These are phyloP conservation scores for Lecanoromycetidae sp. DNA, from an alignment of 2,329 filamentous ascomycete genomes.

Conservation along the genomic window DNA sequence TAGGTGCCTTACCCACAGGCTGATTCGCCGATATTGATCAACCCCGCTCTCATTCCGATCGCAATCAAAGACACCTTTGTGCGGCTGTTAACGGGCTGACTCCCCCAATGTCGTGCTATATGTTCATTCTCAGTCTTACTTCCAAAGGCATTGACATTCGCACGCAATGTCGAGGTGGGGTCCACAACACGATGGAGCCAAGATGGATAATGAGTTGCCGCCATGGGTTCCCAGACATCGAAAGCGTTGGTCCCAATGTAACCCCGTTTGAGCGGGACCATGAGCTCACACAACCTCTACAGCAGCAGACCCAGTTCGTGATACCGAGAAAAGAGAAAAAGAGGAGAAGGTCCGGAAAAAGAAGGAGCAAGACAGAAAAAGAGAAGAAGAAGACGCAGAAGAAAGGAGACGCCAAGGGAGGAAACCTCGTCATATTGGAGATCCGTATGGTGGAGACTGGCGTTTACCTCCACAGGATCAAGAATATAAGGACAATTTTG, in stretches of 20 bases:
- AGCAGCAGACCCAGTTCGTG: background rate
- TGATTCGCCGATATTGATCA: too few species aligned
- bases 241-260: background rate
- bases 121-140: background rate
- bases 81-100: too few species aligned
- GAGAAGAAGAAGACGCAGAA: background rate
- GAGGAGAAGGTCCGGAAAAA: background rate
- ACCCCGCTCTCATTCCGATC: background rate
- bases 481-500: too few species aligned
- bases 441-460: background rate
- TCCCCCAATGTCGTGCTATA: background rate
- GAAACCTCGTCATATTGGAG: background rate
- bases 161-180: background rate
- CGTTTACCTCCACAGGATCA: too few species aligned
- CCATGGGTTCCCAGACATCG: background rate
- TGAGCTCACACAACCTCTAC: background rate
- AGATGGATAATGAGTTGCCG: background rate
- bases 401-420: background rate
- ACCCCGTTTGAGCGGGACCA: too few species aligned
- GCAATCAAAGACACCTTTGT: too few species aligned
- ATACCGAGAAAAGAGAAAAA: background rate
- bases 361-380: background rate
- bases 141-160: background rate
- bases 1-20: background rate
- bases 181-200: background rate